These are phyloP conservation scores for Oryza australiensis DNA, from an alignment of 176 grass and related monocot species.

Conservation along the genomic window DNA sequence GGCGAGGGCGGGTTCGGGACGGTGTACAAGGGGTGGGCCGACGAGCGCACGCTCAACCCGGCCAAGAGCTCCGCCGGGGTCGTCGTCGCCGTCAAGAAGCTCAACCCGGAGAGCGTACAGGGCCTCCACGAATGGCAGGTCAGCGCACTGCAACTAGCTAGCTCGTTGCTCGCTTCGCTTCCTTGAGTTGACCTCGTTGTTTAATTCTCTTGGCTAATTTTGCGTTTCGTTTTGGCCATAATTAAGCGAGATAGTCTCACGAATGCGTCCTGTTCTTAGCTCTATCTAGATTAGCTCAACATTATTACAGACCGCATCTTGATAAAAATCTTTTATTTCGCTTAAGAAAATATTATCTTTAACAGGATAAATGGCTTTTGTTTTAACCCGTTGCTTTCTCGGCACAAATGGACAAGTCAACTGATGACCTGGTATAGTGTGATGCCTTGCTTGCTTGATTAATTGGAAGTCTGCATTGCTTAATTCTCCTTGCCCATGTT, in stretches of 20 bases:
- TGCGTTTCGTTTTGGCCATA: background rate
- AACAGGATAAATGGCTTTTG: background rate
- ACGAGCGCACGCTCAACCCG: slow-evolving; percentile 69
- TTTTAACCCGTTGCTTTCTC: background rate
- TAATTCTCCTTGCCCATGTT: slow-evolving; percentile 7
- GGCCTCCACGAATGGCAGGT: slow-evolving; percentile 83
- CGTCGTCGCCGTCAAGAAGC: slow-evolving; percentile 86
- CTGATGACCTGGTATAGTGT: background rate
- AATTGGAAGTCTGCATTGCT: slow-evolving; percentile 9
- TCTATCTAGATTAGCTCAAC: background rate
- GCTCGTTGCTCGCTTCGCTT: background rate
- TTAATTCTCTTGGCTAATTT: background rate
- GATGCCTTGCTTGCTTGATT: slow-evolving; percentile 18
- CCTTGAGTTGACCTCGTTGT: background rate
- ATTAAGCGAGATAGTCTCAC: background rate
- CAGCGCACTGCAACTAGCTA: background rate
- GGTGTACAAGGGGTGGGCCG: slow-evolving; percentile 82
- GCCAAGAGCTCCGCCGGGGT: slow-evolving; percentile 57
- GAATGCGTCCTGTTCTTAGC: background rate
- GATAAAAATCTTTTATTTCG: background rate
- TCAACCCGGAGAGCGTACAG: slow-evolving; percentile 79
- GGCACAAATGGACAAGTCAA: slow-evolving; percentile 18
- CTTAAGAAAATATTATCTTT: background rate
- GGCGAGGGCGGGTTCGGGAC: slow-evolving; percentile 78
- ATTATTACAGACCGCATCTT: background rate